These are phyloP conservation scores for Hypoxylon rubiginosum DNA, from an alignment of 2,329 filamentous ascomycete species.

Conservation along the genomic window DNA sequence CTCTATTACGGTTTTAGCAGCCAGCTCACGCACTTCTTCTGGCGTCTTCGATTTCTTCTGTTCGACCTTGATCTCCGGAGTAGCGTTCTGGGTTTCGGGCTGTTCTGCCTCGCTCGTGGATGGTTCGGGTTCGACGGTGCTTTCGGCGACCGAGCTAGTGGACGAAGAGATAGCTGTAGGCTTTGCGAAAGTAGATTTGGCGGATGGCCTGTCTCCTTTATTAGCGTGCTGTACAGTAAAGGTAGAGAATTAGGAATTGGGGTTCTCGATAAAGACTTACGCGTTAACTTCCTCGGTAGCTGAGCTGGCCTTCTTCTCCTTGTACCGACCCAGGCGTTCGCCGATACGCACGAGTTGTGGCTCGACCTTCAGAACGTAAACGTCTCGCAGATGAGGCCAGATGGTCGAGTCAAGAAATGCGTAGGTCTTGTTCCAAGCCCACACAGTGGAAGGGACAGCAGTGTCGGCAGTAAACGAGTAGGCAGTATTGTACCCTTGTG, in stretches of 20 bases:
- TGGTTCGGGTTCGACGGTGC: constrained; percentile 43
- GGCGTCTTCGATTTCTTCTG: constrained; percentile 58
- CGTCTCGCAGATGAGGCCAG: constrained; percentile 82
- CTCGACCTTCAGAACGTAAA: constrained; percentile 94
- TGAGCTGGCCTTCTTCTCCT: constrained; percentile 59
- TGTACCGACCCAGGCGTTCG: constrained; percentile 85
- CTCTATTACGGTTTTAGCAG: constrained; percentile 76
- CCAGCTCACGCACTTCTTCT: constrained; percentile 68
- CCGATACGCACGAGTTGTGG: constrained; percentile 94
- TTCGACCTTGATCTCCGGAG: constrained; percentile 40
- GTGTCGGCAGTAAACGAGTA: constrained; percentile 77
- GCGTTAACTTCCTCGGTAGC: constrained; percentile 50
- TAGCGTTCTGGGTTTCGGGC: constrained; percentile 43
- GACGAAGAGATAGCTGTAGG: constrained; percentile 50
- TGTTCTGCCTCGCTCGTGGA: constrained; percentile 36
- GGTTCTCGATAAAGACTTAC: constrained; percentile 45
- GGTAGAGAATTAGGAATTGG: neutral
- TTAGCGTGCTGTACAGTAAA: constrained; percentile 26
- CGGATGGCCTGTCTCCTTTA: constrained; percentile 40
- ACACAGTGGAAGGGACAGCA: constrained; percentile 78
- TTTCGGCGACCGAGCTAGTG: constrained; percentile 41
- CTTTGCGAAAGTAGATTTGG: constrained; percentile 57
- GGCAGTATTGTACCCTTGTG: constrained; percentile 75
- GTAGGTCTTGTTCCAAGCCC: constrained; percentile 76
- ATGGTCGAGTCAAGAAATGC: constrained; percentile 81